A percentile compares a stretch with the other conserved stretches of the same genome.
phyloP scores from a whole-genome alignment of 768 basidiomycete species.

The Lactarius pseudohatsudake region DNA sequence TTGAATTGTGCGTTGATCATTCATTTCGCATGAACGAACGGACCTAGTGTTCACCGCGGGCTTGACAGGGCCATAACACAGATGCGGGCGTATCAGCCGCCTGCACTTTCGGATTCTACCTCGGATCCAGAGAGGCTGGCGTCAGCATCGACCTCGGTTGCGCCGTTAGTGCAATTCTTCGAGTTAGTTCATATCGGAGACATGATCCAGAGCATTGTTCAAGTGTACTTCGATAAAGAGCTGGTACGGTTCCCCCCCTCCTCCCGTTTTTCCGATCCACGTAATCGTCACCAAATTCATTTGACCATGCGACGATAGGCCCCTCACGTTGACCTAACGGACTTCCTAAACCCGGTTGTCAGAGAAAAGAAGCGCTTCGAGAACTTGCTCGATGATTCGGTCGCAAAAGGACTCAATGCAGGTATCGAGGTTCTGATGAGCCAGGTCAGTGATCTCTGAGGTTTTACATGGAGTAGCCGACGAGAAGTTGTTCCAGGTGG shows the following conservation, averaged over 20 bases:
- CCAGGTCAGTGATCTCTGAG: slow-evolving; percentile 53
- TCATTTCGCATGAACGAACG: background rate
- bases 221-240: slow-evolving; percentile 98
- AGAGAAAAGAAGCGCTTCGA: slow-evolving; percentile 98
- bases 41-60: background rate
- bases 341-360: slow-evolving; percentile 90
- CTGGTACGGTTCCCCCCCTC: slow-evolving; percentile 49
- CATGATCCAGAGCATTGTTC: slow-evolving; percentile 95
- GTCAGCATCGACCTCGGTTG: slow-evolving; percentile 48
- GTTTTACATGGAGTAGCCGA: slow-evolving; percentile 3
- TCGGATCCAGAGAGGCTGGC: slow-evolving; percentile 59
- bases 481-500: slow-evolving; percentile 55
- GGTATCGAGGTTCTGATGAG: slow-evolving; percentile 96
- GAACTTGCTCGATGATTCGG: slow-evolving; percentile 86
- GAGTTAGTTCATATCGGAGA: slow-evolving; percentile 97
- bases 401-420: slow-evolving; percentile 90
- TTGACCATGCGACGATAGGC: slow-evolving; percentile 45
- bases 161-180: slow-evolving; percentile 94
- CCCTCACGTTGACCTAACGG: slow-evolving; percentile 86
- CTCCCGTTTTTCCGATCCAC: background rate
- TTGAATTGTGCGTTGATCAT: slow-evolving; percentile 42
- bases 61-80: slow-evolving; percentile 73
- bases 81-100: slow-evolving; percentile 88
- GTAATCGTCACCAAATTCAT: background rate
- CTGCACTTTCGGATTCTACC: slow-evolving; percentile 53